Base-by-base conservation (phyloP, 1,139 yeast species). In the Sugiyamaella pinicola region DNA sequence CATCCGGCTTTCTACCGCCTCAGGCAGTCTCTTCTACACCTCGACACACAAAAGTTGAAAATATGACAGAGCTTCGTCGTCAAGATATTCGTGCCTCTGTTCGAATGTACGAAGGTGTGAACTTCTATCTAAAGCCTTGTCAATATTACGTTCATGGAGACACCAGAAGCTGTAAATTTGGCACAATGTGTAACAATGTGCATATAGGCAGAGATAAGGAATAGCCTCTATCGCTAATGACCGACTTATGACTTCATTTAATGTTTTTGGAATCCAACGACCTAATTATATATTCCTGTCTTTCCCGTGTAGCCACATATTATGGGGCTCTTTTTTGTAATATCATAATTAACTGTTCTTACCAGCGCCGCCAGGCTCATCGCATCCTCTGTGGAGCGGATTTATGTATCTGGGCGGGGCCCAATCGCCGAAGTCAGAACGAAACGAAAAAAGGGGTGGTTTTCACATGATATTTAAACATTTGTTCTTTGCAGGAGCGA, bases 61-160 rank as follows among this genome's bases (percentile, higher is more conserved):
- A 28, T 2, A 19, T 34, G 12, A 26, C n/a, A 8, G 33, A 39
- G 15, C 33, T 47, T 5, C 55, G 65, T 6, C 31, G 34, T 15
- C 51, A 43, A 18, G 66, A 63, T 50, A 54, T 57, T 12, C 58
- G 66, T 5, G 56, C 49, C 2, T 38, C 37, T 7, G 65, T 63
- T 10, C 56, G 59, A n/a, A 40, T 50, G n/a, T 57, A 58, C 41
- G 50, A 54, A 4, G 49, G 57, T 3, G n/a, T 38, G 2, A 58
- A 55, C 21, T 47, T 51, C 17, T 61, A 59, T 49, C 52, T 52
- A 9, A 28, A 38, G 19, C 60, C 58, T 7, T 63, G 66, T 47
- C 42, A 40, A 39, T 63, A 43, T 41, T 60, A 49, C 45, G 26
- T 8, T n/a, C 29, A 19, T 15, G 29, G 42, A 8, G 29, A 21